phyloP scores from a whole-genome alignment of 805 yeast species.

The Komagataella phaffii region DNA sequence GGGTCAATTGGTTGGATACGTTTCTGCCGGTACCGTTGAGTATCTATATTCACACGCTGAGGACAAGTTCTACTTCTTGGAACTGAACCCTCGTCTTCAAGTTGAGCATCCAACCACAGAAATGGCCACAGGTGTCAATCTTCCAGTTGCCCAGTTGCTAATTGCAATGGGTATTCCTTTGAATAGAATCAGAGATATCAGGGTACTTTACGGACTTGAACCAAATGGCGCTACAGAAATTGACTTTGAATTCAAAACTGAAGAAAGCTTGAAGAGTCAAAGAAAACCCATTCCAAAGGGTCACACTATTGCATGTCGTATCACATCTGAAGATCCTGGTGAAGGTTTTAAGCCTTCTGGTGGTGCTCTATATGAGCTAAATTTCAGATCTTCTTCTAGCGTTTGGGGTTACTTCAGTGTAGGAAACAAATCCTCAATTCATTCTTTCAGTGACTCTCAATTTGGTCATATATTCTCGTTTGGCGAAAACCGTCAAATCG shows the following conservation, averaged over 20 bases:
- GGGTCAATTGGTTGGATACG: constrained; percentile 95
- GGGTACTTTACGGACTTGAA: constrained; percentile 88
- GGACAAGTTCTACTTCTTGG: constrained; percentile 90
- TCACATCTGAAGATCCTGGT: constrained; percentile 98
- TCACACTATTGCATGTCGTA: constrained; percentile 98
- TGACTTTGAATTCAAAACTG: constrained; percentile 77
- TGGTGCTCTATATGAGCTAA: constrained; percentile 91
- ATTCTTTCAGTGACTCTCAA: constrained; percentile 95
- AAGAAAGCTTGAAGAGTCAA: constrained; percentile 63
- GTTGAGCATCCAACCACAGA: constrained; percentile 99
- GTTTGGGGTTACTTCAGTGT: constrained; percentile 99
- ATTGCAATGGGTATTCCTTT: constrained; percentile 99
- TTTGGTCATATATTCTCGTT: constrained; percentile 98
- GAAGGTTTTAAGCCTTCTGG: constrained; percentile 99
- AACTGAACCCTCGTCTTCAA: constrained; percentile 95
- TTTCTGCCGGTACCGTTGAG: constrained; percentile 98
- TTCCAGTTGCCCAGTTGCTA: constrained; percentile 97
- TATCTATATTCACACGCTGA: constrained; percentile 90
- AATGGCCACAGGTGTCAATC: constrained; percentile 96
- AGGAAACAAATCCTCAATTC: constrained; percentile 91
- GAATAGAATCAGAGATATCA: constrained; percentile 86
- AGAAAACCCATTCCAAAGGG: constrained; percentile 94
- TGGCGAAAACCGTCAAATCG: constrained; percentile 96
- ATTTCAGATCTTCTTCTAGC: constrained; percentile 91
- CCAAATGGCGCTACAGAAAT: constrained; percentile 85